A percentile compares a stretch with the other conserved stretches of the same genome.
These are phyloP conservation scores for Trichoderma sp. DNA, from an alignment of 2,329 filamentous ascomycete genomes.

Conservation along the genomic window DNA sequence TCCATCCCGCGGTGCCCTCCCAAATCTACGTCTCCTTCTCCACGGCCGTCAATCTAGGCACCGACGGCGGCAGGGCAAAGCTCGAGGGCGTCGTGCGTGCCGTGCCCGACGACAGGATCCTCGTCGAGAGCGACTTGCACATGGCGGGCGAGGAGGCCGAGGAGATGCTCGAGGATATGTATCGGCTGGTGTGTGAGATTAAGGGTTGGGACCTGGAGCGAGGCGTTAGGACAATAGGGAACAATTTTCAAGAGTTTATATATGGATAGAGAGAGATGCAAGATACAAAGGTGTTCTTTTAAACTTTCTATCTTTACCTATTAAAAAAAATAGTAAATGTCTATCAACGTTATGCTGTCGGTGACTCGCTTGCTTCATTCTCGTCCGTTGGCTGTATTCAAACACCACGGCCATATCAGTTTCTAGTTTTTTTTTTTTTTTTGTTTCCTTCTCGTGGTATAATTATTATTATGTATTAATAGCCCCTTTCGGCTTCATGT, in stretches of 20 bases:
- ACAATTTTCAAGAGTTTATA: slow-evolving; percentile 79
- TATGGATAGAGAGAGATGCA: slow-evolving; percentile 53
- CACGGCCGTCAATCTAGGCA: slow-evolving; percentile 74
- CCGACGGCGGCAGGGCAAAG: slow-evolving; percentile 49
- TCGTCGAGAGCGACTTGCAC: slow-evolving; percentile 91
- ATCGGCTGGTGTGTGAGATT: slow-evolving; percentile 73
- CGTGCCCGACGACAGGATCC: slow-evolving; percentile 75
- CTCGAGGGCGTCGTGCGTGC: slow-evolving; percentile 69
- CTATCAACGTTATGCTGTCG: not conserved
- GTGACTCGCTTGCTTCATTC: not conserved
- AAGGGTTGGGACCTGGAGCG: slow-evolving; percentile 77
- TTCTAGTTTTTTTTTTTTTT: not conserved
- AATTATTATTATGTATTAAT: not conserved
- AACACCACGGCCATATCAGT: not conserved
- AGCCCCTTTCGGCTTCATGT: not conserved
- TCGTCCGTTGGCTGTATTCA: not conserved
- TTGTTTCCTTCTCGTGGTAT: not conserved
- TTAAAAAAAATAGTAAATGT: not conserved
- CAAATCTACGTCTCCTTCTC: slow-evolving; percentile 90
- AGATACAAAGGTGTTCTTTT: not conserved
- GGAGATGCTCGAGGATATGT: slow-evolving; percentile 70
- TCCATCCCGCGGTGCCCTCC: slow-evolving; percentile 71
- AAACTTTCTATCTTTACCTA: not conserved
- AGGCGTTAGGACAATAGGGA: slow-evolving; percentile 67
- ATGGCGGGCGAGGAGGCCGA: slow-evolving; percentile 83